Conservation (phyloP, 257 asterid genomes). For the Solanum chiquidenum region DNA sequence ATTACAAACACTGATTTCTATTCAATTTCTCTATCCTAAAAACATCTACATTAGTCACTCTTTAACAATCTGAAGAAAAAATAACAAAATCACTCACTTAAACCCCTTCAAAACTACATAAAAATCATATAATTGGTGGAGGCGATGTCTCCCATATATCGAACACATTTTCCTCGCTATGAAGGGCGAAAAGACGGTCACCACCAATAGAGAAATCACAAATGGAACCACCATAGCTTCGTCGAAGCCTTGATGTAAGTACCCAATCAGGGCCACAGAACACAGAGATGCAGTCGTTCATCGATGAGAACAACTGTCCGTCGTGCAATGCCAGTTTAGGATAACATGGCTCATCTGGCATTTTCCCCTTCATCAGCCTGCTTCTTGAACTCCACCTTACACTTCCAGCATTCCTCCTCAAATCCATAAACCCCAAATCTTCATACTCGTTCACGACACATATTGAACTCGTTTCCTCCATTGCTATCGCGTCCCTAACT, state of each 20-base stretch:
- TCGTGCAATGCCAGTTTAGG: constrained; percentile 76
- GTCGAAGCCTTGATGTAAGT: constrained; percentile 56
- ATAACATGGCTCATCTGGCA: constrained; percentile 83
- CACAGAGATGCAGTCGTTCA: constrained; percentile 79
- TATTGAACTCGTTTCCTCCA: constrained; percentile 58
- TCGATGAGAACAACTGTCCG: constrained; percentile 77
- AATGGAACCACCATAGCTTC: constrained; percentile 80
- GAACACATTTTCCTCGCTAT: constrained; percentile 83
- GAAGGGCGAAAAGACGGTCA: constrained; percentile 72
- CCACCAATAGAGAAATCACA: constrained; percentile 92
- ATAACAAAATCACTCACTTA: not conserved
- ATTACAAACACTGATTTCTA: not conserved
- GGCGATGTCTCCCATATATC: constrained; percentile 80
- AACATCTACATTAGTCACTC: not conserved
- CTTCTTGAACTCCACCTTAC: constrained; percentile 94
- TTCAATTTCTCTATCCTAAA: not conserved
- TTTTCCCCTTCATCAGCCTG: constrained; percentile 66
- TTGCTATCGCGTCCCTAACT: constrained; percentile 81
- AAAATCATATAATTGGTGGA: constrained; percentile 47
- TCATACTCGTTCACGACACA: constrained; percentile 93
- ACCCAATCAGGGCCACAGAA: constrained; percentile 87
- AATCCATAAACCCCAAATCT: constrained; percentile 84
- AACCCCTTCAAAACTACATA: not conserved
- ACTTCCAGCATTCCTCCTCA: constrained; percentile 47
- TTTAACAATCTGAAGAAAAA: constrained; percentile 7